These are phyloP conservation scores for Umbelopsis sp. DNA, from an alignment of 192 early-diverging fungal species.

Conservation along the genomic window DNA sequence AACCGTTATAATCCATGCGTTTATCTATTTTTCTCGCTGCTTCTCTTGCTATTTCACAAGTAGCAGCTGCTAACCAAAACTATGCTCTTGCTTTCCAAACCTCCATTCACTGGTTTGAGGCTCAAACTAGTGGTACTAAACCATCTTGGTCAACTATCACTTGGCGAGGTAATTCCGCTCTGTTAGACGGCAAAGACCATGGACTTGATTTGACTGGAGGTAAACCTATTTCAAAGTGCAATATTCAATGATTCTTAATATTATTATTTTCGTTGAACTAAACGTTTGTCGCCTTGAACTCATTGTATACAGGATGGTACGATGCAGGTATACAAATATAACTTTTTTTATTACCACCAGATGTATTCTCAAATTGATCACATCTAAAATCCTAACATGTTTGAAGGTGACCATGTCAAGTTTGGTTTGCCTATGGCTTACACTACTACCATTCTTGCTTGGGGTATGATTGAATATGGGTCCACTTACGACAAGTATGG, in stretches of 20 bases:
- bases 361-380: too few species aligned
- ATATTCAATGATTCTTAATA: not conserved
- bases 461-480: constrained; percentile 36
- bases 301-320: not conserved
- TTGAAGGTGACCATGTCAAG: constrained; percentile 43
- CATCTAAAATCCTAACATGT: not conserved
- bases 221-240: not conserved
- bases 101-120: not conserved
- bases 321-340: not conserved
- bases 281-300: not conserved
- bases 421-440: constrained; percentile 42
- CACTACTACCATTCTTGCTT: constrained; percentile 35
- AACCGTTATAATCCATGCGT: not conserved
- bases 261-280: too few species aligned
- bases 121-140: not conserved
- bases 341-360: too few species aligned
- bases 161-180: constrained; percentile 43
- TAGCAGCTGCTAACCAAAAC: not conserved
- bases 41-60: not conserved
- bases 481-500: constrained; percentile 21
- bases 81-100: not conserved
- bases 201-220: constrained; percentile 42
- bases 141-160: not conserved
- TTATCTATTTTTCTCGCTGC: not conserved
- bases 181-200: constrained; percentile 44